A percentile compares a stretch with the other conserved stretches of the same genome.
These are phyloP conservation scores for Parastagonospora avenae DNA, from an alignment of 2,329 filamentous ascomycete genomes.

Conservation along the genomic window DNA sequence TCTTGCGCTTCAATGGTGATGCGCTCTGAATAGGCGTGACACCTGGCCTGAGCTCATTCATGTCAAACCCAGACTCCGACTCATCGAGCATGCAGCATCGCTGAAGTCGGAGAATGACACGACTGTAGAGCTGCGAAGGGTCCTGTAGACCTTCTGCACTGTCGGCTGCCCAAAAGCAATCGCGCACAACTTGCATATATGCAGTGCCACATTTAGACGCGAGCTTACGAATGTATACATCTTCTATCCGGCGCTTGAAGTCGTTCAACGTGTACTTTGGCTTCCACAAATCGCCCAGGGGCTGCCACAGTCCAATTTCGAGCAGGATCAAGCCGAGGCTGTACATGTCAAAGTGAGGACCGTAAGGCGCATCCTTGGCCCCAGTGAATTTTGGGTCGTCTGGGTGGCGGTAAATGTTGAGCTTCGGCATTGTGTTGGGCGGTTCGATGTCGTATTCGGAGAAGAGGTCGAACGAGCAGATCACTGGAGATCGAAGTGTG, in stretches of 20 bases:
- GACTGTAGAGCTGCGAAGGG: constrained; percentile 41
- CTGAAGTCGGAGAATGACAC: constrained; percentile 53
- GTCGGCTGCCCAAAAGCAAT: constrained; percentile 74
- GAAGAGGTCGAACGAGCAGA: constrained; percentile 78
- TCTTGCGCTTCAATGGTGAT: constrained; percentile 41
- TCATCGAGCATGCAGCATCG: constrained; percentile 48
- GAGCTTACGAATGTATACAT: constrained; percentile 67
- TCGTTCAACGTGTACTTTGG: constrained; percentile 64
- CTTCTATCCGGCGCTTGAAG: constrained; percentile 68
- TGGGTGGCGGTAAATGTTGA: constrained; percentile 71
- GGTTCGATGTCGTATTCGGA: constrained; percentile 59
- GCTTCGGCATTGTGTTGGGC: constrained; percentile 45
- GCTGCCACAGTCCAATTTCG: constrained; percentile 77
- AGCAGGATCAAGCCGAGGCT: constrained; percentile 74
- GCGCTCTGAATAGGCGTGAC: constrained; percentile 24
- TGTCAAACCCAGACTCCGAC: constrained; percentile 38
- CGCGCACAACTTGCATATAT: constrained; percentile 75
- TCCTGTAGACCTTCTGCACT: constrained; percentile 38
- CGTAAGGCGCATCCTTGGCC: constrained; percentile 30
- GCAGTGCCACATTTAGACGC: constrained; percentile 72
- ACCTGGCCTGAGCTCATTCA: constrained; percentile 30
- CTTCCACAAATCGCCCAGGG: constrained; percentile 64
- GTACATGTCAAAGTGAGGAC: constrained; percentile 67
- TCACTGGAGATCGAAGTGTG: constrained; percentile 70
- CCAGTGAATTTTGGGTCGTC: constrained; percentile 52